Evolutionary conservation across 768 basidiomycete species (phyloP).

Genomic region (Leccinum disarticulatum): DNA sequence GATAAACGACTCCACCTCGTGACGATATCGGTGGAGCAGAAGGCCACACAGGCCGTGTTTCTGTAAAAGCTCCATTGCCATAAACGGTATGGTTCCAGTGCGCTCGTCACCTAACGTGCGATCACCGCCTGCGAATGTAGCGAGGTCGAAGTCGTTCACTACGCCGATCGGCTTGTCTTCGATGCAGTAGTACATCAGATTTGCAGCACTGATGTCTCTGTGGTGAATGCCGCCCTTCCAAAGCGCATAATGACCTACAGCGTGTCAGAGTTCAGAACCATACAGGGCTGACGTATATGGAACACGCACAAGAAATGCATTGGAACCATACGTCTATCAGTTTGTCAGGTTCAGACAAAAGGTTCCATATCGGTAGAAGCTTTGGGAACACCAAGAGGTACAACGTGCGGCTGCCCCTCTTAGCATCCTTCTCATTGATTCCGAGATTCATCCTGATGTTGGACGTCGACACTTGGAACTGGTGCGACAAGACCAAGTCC

Average conservation of each 20-base stretch:
- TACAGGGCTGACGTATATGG: not conserved
- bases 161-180: constrained; percentile 4
- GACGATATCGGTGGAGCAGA: not conserved
- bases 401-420: not conserved
- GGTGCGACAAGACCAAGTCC: not conserved
- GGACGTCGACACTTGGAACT: not conserved
- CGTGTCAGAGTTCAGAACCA: not conserved
- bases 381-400: not conserved
- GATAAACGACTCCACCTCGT: constrained; percentile 4
- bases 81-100: constrained; percentile 18
- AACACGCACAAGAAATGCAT: not conserved
- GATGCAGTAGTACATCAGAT: constrained; percentile 21
- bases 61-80: constrained; percentile 10
- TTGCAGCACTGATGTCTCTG: constrained; percentile 13
- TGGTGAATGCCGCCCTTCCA: constrained; percentile 9
- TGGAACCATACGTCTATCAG: not conserved
- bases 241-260: constrained; percentile 11
- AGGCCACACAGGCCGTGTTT: not conserved
- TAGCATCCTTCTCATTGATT: not conserved
- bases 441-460: not conserved
- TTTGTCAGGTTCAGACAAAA: not conserved
- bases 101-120: constrained; percentile 1
- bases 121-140: not conserved
- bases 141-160: constrained; percentile 17
- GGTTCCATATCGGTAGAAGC: not conserved